These are phyloP conservation scores for Globisporangium iwayamae DNA, from an alignment of 352 stramenopile genomes.

Conservation along the genomic window DNA sequence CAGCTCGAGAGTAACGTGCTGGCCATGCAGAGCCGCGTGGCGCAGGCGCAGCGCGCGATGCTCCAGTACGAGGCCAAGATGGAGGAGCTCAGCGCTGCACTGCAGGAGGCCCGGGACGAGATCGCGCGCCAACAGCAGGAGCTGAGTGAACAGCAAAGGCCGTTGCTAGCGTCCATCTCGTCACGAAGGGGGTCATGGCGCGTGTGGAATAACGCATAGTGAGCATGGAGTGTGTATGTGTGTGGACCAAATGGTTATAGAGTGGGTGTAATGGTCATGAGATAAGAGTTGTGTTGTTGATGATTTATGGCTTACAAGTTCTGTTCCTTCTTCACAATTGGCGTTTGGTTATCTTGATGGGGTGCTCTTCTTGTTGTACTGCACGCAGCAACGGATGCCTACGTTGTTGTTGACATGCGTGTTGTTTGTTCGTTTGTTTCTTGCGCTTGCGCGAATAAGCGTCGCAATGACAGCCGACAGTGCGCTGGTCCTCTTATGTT, in stretches of 20 bases:
- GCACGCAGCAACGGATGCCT: no score
- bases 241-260: background rate
- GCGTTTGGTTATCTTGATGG: no score
- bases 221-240: background rate
- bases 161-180: background rate
- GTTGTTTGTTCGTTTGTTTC: no score
- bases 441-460: no score
- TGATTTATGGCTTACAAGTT: no score
- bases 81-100: slow-evolving; percentile 59
- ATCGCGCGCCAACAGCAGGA: slow-evolving; percentile 23
- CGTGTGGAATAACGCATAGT: slow-evolving; percentile 17
- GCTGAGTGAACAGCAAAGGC: background rate
- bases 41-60: slow-evolving; percentile 59
- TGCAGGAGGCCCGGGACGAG: slow-evolving; percentile 52
- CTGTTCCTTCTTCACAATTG: no score
- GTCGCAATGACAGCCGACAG: no score
- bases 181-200: slow-evolving; percentile 12
- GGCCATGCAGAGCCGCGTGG: slow-evolving; percentile 60
- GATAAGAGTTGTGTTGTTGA: no score
- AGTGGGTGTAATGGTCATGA: background rate
- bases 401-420: no score
- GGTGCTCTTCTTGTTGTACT: no score
- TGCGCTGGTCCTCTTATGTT: no score
- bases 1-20: slow-evolving; percentile 66
- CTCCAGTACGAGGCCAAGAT: slow-evolving; percentile 72